Evolutionary conservation across 2,329 filamentous ascomycete genomes (phyloP).

Genomic region (Blastomyces gilchristii): DNA sequence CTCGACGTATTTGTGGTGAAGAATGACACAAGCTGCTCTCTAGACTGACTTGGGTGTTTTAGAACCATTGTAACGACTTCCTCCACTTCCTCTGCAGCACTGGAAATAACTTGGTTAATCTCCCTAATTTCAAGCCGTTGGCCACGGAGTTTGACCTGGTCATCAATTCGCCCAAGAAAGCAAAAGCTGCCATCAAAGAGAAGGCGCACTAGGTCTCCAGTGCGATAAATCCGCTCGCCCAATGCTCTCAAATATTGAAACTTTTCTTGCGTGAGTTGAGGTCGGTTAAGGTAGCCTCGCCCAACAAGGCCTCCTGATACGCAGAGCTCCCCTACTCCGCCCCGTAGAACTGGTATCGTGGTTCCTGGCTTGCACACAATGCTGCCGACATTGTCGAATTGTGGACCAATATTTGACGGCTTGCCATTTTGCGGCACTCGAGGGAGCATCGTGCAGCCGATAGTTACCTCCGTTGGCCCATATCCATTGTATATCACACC

Average conservation of each 20-base stretch:
- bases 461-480: slow-evolving; percentile 85
- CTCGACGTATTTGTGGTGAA: slow-evolving; percentile 29
- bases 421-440: slow-evolving; percentile 67
- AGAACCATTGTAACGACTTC: slow-evolving; percentile 70
- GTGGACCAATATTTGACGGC: slow-evolving; percentile 75
- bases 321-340: slow-evolving; percentile 78
- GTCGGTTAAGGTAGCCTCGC: slow-evolving; percentile 74
- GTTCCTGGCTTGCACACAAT: slow-evolving; percentile 65
- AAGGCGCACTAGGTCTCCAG: slow-evolving; percentile 76
- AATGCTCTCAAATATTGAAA: slow-evolving; percentile 57
- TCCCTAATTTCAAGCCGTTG: slow-evolving; percentile 84
- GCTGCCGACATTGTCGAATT: slow-evolving; percentile 79
- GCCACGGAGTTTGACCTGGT: slow-evolving; percentile 83
- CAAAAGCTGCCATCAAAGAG: slow-evolving; percentile 73
- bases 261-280: slow-evolving; percentile 63
- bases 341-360: slow-evolving; percentile 60
- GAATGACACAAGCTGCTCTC: slow-evolving; percentile 75
- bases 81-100: slow-evolving; percentile 46
- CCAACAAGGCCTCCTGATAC: slow-evolving; percentile 79
- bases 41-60: slow-evolving; percentile 60
- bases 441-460: slow-evolving; percentile 84
- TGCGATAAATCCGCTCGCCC: slow-evolving; percentile 64
- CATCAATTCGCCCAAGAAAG: slow-evolving; percentile 78
- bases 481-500: slow-evolving; percentile 85
- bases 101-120: slow-evolving; percentile 73